Conservation (phyloP, 768 basidiomycete species). For the Chlorophyllum brunneum region DNA sequence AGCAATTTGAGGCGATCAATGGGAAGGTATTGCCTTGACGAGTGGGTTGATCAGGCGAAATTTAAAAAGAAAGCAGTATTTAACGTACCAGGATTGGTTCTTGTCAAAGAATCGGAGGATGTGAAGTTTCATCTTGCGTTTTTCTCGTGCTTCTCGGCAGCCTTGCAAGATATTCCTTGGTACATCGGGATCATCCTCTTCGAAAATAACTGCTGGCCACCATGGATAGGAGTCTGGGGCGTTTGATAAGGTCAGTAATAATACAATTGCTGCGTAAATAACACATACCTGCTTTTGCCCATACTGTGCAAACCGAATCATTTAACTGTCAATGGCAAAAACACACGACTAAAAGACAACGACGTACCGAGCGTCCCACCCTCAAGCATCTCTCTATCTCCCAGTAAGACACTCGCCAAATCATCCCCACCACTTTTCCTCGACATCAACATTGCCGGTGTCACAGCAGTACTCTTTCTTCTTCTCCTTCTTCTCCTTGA, state of each 20-base stretch:
- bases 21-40: constrained; percentile 58
- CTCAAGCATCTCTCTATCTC: constrained; percentile 18
- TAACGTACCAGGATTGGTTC: constrained; percentile 53
- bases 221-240: constrained; percentile 71
- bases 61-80: not conserved
- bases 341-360: constrained; percentile 18
- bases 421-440: constrained; percentile 13
- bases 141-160: constrained; percentile 27
- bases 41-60: not conserved
- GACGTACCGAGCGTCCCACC: constrained; percentile 61
- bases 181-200: constrained; percentile 55
- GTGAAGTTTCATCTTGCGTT: constrained; percentile 42
- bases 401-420: constrained; percentile 5
- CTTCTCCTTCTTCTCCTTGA: constrained; percentile 11
- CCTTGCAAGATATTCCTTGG: constrained; percentile 36
- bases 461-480: constrained; percentile 10
- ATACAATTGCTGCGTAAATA: not conserved
- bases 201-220: constrained; percentile 83
- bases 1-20: constrained; percentile 56
- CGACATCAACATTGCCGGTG: not conserved
- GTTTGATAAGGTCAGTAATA: constrained; percentile 6
- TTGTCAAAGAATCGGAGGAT: constrained; percentile 83
- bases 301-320: constrained; percentile 45
- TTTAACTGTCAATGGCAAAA: not conserved
- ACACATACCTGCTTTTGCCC: constrained; percentile 73